Base-by-base conservation (phyloP, 306 rosid species). In the Ziziphus jujuba region DNA sequence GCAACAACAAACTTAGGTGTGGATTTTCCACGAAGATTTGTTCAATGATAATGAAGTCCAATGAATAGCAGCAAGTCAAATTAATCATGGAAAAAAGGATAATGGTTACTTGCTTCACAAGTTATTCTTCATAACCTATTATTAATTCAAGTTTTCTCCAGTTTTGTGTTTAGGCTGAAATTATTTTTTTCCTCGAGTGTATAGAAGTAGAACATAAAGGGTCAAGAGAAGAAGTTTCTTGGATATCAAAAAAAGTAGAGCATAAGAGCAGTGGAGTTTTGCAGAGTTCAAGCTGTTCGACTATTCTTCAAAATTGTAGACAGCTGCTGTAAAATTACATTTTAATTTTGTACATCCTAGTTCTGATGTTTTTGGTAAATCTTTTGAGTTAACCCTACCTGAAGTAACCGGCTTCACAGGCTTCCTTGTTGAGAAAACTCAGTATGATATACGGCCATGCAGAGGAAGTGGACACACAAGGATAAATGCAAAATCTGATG, bases 401-500 rank as follows among this genome's bases (percentile, higher is more conserved):
- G 96, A 95, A 68, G 85, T 90, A 74, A 87, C 95, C 66, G 71
- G 90, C 71, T 91, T 95, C 82, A 96, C 99, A 5, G 99, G 90
- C 83, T 95, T 88, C 66, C 95, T 95, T 75, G 96, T 95, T 40
- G 96, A 90, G 76, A 88, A 82, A 82, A 79, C 82, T 63, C 81
- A 96, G 66, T 95, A 85, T 64, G 95, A n/a, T n/a, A 80, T 64
- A 86, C 88, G 58, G 89, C 96, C n/a, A 80, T 85, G 67, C 79
- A 75, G 71, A 88, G 91, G 77, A 95, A 95, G 63, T 95, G 99
- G 99, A 78, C 92, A 36, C 81, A 70, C 73, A 85, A 97, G 84
- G 97, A 95, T 79, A 91, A 87, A 67, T 90, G 96, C 89, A 84
- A 75, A 82, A 97, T 90, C 76, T 90, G 99, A 97, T 95, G 99